Evolutionary conservation across 352 stramenopile species (phyloP).

Genomic region (Peronosclerospora sorghi): DNA sequence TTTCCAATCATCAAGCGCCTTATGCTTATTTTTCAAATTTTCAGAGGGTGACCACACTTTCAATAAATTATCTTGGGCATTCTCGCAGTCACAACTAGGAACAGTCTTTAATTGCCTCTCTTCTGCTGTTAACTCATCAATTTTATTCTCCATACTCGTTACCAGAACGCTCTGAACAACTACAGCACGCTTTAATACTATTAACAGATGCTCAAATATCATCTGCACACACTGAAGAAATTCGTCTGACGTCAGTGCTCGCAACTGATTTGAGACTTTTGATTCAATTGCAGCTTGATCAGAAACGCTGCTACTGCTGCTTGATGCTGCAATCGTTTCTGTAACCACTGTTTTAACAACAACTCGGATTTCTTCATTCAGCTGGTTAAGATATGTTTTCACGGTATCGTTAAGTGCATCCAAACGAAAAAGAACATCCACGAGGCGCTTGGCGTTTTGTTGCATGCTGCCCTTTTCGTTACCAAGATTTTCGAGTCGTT

Average conservation of each 20-base stretch:
- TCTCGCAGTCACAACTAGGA: conserved; percentile 3
- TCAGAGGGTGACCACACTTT: conserved; percentile 33
- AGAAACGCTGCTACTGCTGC: conserved; percentile 18
- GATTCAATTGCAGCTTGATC: conserved; percentile 30
- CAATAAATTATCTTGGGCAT: conserved; percentile 5
- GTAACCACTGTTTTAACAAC: conserved; percentile 84
- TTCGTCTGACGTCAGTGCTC: conserved; percentile 68
- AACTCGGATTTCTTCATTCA: conserved; percentile 82
- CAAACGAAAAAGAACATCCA: conserved; percentile 67
- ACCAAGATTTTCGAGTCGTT: conserved; percentile 12
- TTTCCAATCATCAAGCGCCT: conserved; percentile 64
- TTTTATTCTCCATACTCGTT: conserved; percentile 65
- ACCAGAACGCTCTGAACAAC: conserved; percentile 65
- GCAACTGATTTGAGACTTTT: conserved; percentile 77
- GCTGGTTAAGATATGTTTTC: conserved; percentile 60
- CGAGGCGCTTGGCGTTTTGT: conserved; percentile 38
- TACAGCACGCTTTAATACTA: conserved; percentile 69
- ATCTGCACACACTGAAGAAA: conserved; percentile 84
- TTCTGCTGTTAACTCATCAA: conserved; percentile 31
- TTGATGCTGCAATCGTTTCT: conserved; percentile 72
- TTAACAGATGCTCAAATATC: conserved; percentile 83
- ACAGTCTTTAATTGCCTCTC: conserved; percentile 19
- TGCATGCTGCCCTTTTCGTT: conserved; percentile 28
- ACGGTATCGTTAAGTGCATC: conserved; percentile 63
- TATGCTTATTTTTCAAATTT: conserved; percentile 31